Conservation (phyloP, 2,329 filamentous ascomycete genomes). For the Clonostachys byssicola region DNA sequence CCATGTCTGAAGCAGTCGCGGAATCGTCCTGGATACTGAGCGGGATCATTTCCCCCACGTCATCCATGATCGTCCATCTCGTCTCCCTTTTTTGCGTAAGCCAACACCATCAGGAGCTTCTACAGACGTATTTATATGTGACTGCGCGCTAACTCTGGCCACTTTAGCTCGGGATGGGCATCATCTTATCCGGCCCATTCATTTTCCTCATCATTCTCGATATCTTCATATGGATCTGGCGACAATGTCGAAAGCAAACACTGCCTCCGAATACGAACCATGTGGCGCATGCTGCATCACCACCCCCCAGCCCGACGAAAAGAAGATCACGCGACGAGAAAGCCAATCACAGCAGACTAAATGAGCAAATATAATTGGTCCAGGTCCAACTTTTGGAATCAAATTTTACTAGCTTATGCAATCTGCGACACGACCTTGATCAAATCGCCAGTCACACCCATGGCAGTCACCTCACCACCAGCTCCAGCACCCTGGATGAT, state of each 20-base stretch:
- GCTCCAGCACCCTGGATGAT: conserved; percentile 94
- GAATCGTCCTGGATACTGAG: too few species aligned
- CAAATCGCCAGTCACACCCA: conserved; percentile 93
- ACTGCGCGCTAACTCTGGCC: too few species aligned
- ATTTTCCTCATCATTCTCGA: conserved; percentile 44
- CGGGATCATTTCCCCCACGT: background rate
- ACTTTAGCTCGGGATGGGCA: conserved; percentile 34
- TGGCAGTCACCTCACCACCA: conserved; percentile 92
- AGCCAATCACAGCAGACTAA: background rate
- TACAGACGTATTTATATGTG: too few species aligned
- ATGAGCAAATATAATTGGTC: background rate
- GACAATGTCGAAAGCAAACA: conserved; percentile 10
- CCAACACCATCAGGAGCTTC: conserved; percentile 1
- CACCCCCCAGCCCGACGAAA: background rate
- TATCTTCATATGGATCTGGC: conserved; percentile 48
- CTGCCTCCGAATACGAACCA: too few species aligned
- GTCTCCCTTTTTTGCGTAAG: background rate
- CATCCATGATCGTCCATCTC: background rate
- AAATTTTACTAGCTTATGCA: conserved; percentile 24
- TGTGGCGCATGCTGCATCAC: background rate
- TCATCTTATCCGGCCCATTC: conserved; percentile 41
- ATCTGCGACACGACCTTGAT: conserved; percentile 81
- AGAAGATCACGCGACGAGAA: background rate
- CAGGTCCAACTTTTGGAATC: background rate
- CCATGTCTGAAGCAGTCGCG: too few species aligned